Evolutionary conservation across 306 rosid species (phyloP), one percentile per base, ranked within the genome.

Genomic region (Fagus sylvatica): DNA sequence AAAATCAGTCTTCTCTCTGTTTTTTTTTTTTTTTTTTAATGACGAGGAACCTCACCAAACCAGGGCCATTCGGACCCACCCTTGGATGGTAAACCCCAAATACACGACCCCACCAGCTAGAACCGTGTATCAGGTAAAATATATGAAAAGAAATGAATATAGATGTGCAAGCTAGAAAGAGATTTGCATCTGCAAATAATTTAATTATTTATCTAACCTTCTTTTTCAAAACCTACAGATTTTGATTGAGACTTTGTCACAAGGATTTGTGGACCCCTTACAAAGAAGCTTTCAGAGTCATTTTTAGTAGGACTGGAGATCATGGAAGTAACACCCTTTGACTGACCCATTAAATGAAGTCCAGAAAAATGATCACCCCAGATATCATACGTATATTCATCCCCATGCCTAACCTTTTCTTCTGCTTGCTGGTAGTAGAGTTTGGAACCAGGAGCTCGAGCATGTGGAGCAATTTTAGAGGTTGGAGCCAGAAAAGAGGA

Each of bases 301-400:
- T 75, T 87, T 66, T 80, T 89, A 37, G 68, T 76, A 71, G 84
- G 74, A 78, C 87, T 80, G 54, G 86, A 87, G 85, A 82, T 80
- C 87, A 87, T 70, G 56, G 87, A 79, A 62, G 87, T 76, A 19
- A 83, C 87, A 86, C 85, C 83, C 69, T 83, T 87, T 61, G 85
- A 69, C 80, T 80, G 82, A 84, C 79, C 84, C 76, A 79, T 68
- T 80, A 91, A 84, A 86, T 90, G 91, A 79, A 91, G 89, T 72
- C 94, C 88, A 70, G 97, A 86, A 30, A 94, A 91, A 86, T 92
- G 97, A 51, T 81, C 97, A 60, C 96, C 98, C 99, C 99, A 95
- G 53, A 95, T 95, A 87, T 95, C 99, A 87, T 95, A 93, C 67
- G 85, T 76, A 85, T 88, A 91, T 84, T 91, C 87, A 78, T 89